Conservation (phyloP, 495 filamentous ascomycete genomes). For the Neurospora pannonica region DNA sequence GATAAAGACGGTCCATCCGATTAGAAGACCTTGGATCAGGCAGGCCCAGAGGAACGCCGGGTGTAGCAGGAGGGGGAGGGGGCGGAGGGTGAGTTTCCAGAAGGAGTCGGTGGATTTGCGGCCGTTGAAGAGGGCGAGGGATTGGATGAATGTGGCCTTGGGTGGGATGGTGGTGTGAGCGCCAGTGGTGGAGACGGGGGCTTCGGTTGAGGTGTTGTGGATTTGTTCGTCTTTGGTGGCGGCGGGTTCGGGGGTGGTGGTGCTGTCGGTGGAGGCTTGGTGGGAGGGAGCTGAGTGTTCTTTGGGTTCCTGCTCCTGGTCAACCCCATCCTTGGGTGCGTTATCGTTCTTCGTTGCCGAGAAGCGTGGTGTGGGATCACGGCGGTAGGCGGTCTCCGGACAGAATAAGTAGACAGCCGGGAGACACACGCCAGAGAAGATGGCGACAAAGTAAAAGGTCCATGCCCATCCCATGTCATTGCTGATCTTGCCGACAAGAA, state of each 20-base stretch:
- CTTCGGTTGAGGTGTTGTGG: not conserved
- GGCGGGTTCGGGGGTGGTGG: not conserved
- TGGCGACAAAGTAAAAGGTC: constrained; percentile 68
- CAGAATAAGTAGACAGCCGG: constrained; percentile 67
- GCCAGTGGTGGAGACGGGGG: not conserved
- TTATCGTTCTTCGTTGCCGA: not conserved
- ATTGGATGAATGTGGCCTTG: constrained; percentile 45
- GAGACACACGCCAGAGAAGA: constrained; percentile 54
- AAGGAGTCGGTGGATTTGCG: constrained; percentile 58
- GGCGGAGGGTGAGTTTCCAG: constrained; percentile 55
- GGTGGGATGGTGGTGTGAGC: constrained; percentile 1
- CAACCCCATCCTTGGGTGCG: not conserved
- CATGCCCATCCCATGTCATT: constrained; percentile 64
- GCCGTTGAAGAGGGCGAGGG: constrained; percentile 67
- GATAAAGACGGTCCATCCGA: constrained; percentile 93
- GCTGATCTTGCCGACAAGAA: constrained; percentile 80
- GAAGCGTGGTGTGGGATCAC: constrained; percentile 29
- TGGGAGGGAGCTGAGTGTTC: not conserved
- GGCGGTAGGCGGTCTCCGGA: constrained; percentile 74
- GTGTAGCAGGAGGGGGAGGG: constrained; percentile 58
- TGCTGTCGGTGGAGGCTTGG: not conserved
- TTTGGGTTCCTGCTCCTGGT: not conserved
- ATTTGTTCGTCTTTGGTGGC: not conserved
- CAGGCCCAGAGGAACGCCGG: constrained; percentile 85
- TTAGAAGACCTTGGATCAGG: constrained; percentile 80